These are phyloP conservation scores for Paracorniculantispora psalliotae DNA, from an alignment of 2,329 filamentous ascomycete genomes.

Conservation along the genomic window DNA sequence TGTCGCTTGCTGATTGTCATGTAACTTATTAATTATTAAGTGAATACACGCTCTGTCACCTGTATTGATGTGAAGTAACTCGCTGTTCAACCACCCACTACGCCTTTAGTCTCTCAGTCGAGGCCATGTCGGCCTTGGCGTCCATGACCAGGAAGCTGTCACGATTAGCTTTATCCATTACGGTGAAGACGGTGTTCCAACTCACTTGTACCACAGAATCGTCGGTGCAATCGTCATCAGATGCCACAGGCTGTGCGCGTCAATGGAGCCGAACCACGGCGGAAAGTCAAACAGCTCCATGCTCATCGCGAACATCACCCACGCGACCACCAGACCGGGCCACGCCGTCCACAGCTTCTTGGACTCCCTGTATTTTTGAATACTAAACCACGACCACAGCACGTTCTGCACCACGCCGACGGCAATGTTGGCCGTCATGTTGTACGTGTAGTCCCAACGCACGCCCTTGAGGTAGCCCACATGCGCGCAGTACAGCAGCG, in stretches of 20 bases:
- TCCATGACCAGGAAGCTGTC: conserved; percentile 80
- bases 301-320: conserved; percentile 91
- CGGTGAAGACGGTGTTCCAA: conserved; percentile 23
- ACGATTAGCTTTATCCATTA: conserved; percentile 21
- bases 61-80: neutral
- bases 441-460: conserved; percentile 93
- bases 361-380: conserved; percentile 65
- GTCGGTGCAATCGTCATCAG: conserved; percentile 84
- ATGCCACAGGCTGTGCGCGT: conserved; percentile 96
- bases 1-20: neutral
- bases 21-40: neutral
- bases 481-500: conserved; percentile 66
- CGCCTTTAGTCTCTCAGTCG: conserved; percentile 64
- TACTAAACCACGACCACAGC: conserved; percentile 83
- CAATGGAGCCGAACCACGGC: conserved; percentile 73
- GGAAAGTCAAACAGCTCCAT: conserved; percentile 93
- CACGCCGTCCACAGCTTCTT: conserved; percentile 76
- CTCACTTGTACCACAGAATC: conserved; percentile 91
- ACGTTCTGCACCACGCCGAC: conserved; percentile 75
- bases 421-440: conserved; percentile 91
- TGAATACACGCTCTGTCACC: neutral
- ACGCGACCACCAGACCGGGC: conserved; percentile 87
- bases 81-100: conserved; percentile 28
- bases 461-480: conserved; percentile 80
- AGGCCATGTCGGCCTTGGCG: conserved; percentile 73